Conservation (phyloP, 2,329 filamentous ascomycete genomes). For the Dothideomycetes sp. region DNA sequence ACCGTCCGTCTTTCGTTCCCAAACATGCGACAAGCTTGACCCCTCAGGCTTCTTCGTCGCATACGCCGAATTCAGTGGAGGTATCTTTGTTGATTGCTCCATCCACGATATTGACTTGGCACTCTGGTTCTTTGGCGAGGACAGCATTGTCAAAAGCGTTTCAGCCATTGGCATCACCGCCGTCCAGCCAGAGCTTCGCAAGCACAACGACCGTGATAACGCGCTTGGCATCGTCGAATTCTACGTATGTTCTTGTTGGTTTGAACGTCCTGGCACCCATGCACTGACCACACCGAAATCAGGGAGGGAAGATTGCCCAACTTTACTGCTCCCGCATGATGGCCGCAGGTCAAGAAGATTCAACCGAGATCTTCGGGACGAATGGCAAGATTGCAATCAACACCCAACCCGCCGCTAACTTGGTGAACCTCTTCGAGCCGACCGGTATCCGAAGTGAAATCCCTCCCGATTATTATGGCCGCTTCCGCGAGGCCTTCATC, state of each 20-base stretch:
- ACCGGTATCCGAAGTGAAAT: constrained; percentile 48
- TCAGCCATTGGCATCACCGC: constrained; percentile 47
- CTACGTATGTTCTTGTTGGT: too few relatives aligned
- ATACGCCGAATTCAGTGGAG: constrained; percentile 54
- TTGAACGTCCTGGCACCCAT: too few relatives aligned
- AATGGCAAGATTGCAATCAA: constrained; percentile 53
- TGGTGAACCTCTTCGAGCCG: constrained; percentile 45
- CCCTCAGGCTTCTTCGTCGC: constrained; percentile 56
- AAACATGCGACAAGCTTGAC: constrained; percentile 58
- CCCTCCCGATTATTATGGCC: constrained; percentile 50
- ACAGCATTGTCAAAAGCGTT: constrained; percentile 44
- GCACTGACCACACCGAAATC: too few relatives aligned
- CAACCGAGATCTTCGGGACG: constrained; percentile 57
- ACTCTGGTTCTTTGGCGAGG: constrained; percentile 51
- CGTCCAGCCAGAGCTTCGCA: constrained; percentile 45
- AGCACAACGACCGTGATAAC: constrained; percentile 51
- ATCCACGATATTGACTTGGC: constrained; percentile 61
- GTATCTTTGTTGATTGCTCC: constrained; percentile 61
- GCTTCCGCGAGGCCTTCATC: constrained; percentile 54
- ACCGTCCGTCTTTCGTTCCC: constrained; percentile 49
- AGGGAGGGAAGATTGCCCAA: constrained; percentile 51
- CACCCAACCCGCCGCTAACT: constrained; percentile 42
- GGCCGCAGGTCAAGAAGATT: constrained; percentile 56
- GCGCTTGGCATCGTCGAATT: constrained; percentile 57
- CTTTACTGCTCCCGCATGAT: constrained; percentile 57